A percentile compares a stretch with the other conserved stretches of the same genome.
Conservation (phyloP, 768 basidiomycete genomes). For the Brasilioporus rufonigricans region DNA sequence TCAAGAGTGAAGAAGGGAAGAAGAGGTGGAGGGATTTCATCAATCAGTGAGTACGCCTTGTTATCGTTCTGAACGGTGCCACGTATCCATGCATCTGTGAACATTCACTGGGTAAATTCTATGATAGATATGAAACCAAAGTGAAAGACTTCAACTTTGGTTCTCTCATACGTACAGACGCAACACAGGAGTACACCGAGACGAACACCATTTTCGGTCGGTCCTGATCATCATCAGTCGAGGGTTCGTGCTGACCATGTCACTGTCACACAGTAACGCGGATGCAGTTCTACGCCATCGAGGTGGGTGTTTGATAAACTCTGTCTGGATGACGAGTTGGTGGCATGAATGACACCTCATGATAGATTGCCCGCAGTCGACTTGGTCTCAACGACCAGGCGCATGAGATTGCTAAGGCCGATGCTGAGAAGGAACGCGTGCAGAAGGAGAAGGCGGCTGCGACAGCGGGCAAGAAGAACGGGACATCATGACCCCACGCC, state of each 20-base stretch:
- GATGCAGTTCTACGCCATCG: constrained; percentile 86
- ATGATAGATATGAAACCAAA: constrained; percentile 77
- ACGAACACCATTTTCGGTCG: constrained; percentile 93
- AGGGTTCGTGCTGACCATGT: constrained; percentile 8
- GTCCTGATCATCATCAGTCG: background rate
- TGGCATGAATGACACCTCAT: background rate
- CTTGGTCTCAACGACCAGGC: constrained; percentile 87
- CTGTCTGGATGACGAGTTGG: background rate
- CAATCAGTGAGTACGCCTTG: constrained; percentile 46
- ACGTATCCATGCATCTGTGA: background rate
- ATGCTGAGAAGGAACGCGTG: constrained; percentile 50
- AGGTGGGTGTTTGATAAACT: constrained; percentile 47
- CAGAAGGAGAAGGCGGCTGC: constrained; percentile 62
- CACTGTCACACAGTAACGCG: constrained; percentile 14
- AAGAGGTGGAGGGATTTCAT: constrained; percentile 90
- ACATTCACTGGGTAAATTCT: constrained; percentile 8
- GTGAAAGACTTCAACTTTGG: constrained; percentile 97
- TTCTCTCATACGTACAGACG: constrained; percentile 83
- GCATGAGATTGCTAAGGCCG: constrained; percentile 76
- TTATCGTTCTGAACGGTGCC: background rate
- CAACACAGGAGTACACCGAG: constrained; percentile 80
- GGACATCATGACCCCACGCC: constrained; percentile 22
- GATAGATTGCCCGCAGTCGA: constrained; percentile 86
- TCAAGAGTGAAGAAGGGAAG: constrained; percentile 89
- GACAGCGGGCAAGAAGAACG: constrained; percentile 37